phyloP scores from a whole-genome alignment of 2,329 filamentous ascomycete species.

The Diplocarpon rosae region DNA sequence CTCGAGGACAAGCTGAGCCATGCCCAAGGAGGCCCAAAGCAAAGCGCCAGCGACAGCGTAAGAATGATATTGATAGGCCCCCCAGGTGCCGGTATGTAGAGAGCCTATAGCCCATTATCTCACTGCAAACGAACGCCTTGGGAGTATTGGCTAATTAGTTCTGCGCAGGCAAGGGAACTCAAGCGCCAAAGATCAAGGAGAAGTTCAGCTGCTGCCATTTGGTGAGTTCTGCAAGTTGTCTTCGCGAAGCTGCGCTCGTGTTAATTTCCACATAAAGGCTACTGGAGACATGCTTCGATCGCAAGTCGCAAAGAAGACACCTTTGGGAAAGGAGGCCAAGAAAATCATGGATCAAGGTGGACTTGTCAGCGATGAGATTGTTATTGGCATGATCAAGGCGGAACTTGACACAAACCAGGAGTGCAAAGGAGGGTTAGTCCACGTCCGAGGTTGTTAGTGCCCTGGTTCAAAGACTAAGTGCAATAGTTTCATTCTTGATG shows the following conservation, averaged over 20 bases:
- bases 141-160: constrained; percentile 17
- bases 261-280: constrained; percentile 45
- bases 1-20: constrained; percentile 62
- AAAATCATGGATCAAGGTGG: constrained; percentile 99
- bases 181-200: constrained; percentile 96
- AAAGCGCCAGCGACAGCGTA: constrained; percentile 52
- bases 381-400: constrained; percentile 99
- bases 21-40: constrained; percentile 41
- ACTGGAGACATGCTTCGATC: constrained; percentile 98
- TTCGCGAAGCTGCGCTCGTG: constrained; percentile 7
- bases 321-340: constrained; percentile 90
- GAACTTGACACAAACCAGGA: constrained; percentile 90
- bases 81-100: constrained; percentile 78
- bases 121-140: constrained; percentile 1
- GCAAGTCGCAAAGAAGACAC: constrained; percentile 94
- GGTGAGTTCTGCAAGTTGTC: constrained; percentile 42
- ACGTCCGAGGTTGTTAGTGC: not conserved
- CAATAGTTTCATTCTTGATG: constrained; percentile 89
- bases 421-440: constrained; percentile 84
- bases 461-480: constrained; percentile 2
- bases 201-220: constrained; percentile 96
- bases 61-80: constrained; percentile 98
- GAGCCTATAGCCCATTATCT: constrained; percentile 1
- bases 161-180: constrained; percentile 84
- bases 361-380: constrained; percentile 96